A percentile compares a stretch with the other conserved stretches of the same genome.
These are phyloP conservation scores for Colletotrichum liaoningense DNA, from an alignment of 2,329 filamentous ascomycete genomes.

Conservation along the genomic window DNA sequence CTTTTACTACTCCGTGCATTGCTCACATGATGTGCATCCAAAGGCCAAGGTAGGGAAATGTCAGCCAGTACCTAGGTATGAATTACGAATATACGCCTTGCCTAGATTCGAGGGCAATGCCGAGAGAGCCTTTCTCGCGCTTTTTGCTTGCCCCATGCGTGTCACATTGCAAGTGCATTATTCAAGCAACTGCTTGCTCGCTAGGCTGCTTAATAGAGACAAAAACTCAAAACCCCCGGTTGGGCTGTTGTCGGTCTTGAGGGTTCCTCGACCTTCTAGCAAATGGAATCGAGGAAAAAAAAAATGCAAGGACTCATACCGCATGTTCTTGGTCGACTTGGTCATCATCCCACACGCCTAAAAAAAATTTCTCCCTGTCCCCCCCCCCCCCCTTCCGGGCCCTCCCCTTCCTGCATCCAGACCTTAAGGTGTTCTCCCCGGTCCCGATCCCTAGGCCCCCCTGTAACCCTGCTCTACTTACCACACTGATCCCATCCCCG, in stretches of 20 bases:
- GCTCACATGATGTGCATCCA: neutral
- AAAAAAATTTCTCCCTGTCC: neutral
- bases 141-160: neutral
- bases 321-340: neutral
- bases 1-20: neutral
- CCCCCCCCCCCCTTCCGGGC: neutral
- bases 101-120: too few relatives aligned
- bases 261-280: conserved; percentile 14
- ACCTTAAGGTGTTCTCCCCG: conserved; percentile 8
- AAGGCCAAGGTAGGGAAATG: neutral
- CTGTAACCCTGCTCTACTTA: conserved; percentile 14
- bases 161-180: conserved; percentile 11
- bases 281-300: neutral
- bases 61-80: neutral
- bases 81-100: too few relatives aligned
- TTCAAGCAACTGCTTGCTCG: conserved; percentile 2
- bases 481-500: neutral
- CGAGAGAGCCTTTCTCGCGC: neutral
- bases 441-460: conserved; percentile 18
- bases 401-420: conserved; percentile 6
- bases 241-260: conserved; percentile 13
- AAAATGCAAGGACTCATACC: neutral
- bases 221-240: conserved; percentile 17
- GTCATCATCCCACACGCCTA: conserved; percentile 14
- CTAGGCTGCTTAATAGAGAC: neutral